phyloP scores from a whole-genome alignment of 169 alveolate species.

The Plasmodium cynomolgi region DNA sequence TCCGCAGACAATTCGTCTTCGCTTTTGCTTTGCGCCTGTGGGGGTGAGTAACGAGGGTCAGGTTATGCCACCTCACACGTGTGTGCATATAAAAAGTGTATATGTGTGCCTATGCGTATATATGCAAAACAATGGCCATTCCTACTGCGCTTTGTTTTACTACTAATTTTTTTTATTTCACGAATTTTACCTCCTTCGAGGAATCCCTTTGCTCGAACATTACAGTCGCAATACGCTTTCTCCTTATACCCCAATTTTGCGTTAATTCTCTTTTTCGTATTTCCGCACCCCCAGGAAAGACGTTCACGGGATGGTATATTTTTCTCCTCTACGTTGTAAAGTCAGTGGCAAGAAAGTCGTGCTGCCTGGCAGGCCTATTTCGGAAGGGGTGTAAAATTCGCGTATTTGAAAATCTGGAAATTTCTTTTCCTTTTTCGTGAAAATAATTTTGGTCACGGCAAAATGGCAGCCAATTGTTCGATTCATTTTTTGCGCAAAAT shows the following conservation, averaged over 20 bases:
- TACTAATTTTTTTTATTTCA: not conserved
- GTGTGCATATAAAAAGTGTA: not conserved
- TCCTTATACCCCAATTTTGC: not conserved
- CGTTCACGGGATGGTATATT: not conserved
- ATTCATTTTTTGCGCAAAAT: not conserved
- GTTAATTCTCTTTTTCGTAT: not conserved
- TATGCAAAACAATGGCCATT: not conserved
- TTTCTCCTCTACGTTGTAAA: not conserved
- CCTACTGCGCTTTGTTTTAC: not conserved
- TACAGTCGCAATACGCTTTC: constrained; percentile 1
- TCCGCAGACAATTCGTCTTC: not conserved
- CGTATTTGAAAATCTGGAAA: not conserved
- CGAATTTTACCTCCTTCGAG: not conserved
- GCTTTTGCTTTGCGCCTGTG: not conserved
- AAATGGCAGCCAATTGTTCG: not conserved
- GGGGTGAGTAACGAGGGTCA: not conserved
- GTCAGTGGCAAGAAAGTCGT: not conserved
- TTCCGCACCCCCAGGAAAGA: not conserved
- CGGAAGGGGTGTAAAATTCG: not conserved
- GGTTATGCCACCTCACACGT: not conserved
- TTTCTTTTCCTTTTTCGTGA: not conserved
- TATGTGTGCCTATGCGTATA: not conserved
- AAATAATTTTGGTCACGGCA: not conserved
- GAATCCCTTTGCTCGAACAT: constrained; percentile 27
- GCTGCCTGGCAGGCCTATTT: not conserved